Percentiles rank a stretch among this genome's conserved stretches.
These are phyloP conservation scores for Ophiostoma quercus DNA, from an alignment of 2,329 filamentous ascomycete genomes.

Conservation along the genomic window DNA sequence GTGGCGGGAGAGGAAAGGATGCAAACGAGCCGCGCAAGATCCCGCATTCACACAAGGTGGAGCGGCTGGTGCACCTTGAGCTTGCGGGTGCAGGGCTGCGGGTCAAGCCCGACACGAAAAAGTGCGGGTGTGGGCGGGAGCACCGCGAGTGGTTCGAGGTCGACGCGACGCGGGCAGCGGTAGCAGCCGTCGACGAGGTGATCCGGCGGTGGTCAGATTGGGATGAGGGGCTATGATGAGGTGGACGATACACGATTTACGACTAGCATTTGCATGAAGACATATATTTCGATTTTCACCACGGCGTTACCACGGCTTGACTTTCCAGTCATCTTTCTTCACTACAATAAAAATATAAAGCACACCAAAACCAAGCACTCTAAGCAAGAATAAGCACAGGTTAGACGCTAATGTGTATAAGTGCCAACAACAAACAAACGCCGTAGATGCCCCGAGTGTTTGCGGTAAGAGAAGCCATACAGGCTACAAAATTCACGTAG, in stretches of 20 bases:
- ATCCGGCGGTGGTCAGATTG: slow-evolving; percentile 78
- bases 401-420: too few relatives aligned
- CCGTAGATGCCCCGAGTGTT: background rate
- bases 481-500: background rate
- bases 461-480: background rate
- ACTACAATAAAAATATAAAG: background rate
- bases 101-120: slow-evolving; percentile 42
- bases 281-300: background rate
- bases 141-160: slow-evolving; percentile 97
- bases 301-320: background rate
- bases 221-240: slow-evolving; percentile 51
- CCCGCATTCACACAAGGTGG: slow-evolving; percentile 79
- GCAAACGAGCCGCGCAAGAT: slow-evolving; percentile 57
- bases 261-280: background rate
- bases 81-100: slow-evolving; percentile 59
- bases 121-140: slow-evolving; percentile 75
- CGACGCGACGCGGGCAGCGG: slow-evolving; percentile 63
- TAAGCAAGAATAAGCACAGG: too few relatives aligned
- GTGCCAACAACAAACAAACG: background rate
- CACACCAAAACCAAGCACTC: too few relatives aligned
- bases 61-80: slow-evolving; percentile 86
- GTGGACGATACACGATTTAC: background rate
- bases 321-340: too few relatives aligned
- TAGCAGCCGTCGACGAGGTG: slow-evolving; percentile 61
- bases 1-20: background rate